phyloP scores from a whole-genome alignment of 83 land plant genomes.

The Picea abies region DNA sequence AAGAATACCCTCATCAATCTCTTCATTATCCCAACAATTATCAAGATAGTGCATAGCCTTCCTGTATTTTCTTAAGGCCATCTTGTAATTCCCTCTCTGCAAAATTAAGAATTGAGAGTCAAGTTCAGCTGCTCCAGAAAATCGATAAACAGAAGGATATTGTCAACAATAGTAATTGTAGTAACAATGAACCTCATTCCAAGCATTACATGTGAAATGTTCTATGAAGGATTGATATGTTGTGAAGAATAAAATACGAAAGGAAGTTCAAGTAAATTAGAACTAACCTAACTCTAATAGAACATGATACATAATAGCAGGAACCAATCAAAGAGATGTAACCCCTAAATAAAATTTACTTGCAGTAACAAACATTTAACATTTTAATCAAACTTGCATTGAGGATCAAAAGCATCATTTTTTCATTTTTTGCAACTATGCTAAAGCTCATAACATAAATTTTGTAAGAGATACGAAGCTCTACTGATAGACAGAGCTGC shows the following conservation, averaged over 20 bases:
- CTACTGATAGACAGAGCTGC: neutral
- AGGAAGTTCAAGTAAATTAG: neutral
- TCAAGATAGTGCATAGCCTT: constrained; percentile 77
- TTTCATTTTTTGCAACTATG: neutral
- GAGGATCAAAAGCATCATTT: neutral
- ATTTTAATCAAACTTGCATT: neutral
- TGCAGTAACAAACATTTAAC: neutral
- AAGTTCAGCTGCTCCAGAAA: neutral
- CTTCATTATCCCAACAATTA: constrained; percentile 84
- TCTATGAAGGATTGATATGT: neutral
- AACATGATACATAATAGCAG: neutral
- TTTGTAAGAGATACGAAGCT: neutral
- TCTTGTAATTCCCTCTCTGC: constrained; percentile 60
- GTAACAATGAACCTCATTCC: neutral
- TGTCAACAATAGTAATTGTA: neutral
- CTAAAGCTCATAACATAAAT: neutral
- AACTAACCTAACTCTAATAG: neutral
- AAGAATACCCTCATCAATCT: constrained; percentile 61
- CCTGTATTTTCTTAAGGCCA: constrained; percentile 72
- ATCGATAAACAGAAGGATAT: neutral
- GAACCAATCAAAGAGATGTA: constrained; percentile 2
- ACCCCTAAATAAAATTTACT: neutral
- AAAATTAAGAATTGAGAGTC: neutral
- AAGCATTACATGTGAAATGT: neutral
- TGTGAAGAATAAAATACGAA: neutral